Evolutionary conservation across 2,329 filamentous ascomycete species (phyloP).

Genomic region (Cercospora beticola): DNA sequence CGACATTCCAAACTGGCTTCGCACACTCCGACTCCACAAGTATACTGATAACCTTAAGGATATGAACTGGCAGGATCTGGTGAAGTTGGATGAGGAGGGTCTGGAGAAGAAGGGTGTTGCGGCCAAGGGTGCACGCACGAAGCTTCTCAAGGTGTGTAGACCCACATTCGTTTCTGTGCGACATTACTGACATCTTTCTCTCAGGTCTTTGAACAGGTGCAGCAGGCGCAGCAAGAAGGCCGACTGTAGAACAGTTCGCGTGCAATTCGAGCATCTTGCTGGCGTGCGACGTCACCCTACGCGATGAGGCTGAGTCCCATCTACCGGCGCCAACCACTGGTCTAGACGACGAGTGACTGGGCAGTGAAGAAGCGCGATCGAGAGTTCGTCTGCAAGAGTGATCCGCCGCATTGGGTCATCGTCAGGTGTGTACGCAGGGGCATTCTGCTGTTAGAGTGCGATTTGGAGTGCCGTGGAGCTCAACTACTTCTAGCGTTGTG

Average conservation of each 20-base stretch:
- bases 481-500: constrained; percentile 5
- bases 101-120: constrained; percentile 92
- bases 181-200: constrained; percentile 35
- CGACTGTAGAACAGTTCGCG: constrained; percentile 20
- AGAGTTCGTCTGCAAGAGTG: background rate
- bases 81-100: constrained; percentile 89
- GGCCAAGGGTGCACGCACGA: constrained; percentile 87
- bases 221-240: constrained; percentile 55
- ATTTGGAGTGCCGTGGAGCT: background rate
- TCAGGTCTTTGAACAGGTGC: constrained; percentile 91
- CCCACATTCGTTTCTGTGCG: background rate
- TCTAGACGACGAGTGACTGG: background rate
- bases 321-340: background rate
- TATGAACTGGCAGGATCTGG: constrained; percentile 89
- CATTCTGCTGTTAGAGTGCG: background rate
- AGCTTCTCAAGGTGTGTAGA: constrained; percentile 84
- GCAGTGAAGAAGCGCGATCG: background rate
- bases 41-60: constrained; percentile 98
- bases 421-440: background rate
- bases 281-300: background rate
- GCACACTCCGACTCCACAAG: constrained; percentile 93
- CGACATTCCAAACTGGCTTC: constrained; percentile 94
- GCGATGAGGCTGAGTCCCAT: background rate
- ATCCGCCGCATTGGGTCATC: background rate
- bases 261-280: background rate